A percentile compares a stretch with the other conserved stretches of the same genome.
These are phyloP conservation scores for Tylopilus rubrobrunneus DNA, from an alignment of 768 basidiomycete genomes.

Conservation along the genomic window DNA sequence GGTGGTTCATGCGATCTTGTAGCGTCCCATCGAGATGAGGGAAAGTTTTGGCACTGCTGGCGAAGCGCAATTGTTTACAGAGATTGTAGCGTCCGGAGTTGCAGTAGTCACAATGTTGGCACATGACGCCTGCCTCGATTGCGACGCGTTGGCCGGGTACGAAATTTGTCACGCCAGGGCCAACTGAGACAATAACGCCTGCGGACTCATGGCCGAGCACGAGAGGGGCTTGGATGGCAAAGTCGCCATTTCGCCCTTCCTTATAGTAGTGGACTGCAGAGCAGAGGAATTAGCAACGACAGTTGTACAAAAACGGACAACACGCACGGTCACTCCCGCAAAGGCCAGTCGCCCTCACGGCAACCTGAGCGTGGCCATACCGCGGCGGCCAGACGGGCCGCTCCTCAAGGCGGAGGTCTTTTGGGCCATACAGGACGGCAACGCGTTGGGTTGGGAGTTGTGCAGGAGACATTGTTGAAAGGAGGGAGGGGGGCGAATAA, in stretches of 20 bases:
- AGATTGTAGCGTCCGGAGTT: slow-evolving; percentile 84
- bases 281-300: slow-evolving; percentile 1
- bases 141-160: slow-evolving; percentile 83
- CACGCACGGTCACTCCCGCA: slow-evolving; percentile 80
- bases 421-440: slow-evolving; percentile 78
- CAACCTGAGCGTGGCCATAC: slow-evolving; percentile 73
- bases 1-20: slow-evolving; percentile 85
- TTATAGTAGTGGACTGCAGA: slow-evolving; percentile 82
- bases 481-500: slow-evolving; percentile 19
- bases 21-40: slow-evolving; percentile 94
- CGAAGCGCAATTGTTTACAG: slow-evolving; percentile 87
- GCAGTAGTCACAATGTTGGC: slow-evolving; percentile 71
- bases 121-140: slow-evolving; percentile 90
- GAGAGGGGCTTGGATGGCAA: slow-evolving; percentile 79
- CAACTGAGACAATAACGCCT: slow-evolving; percentile 83
- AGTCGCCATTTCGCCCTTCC: slow-evolving; percentile 90
- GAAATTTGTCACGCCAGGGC: slow-evolving; percentile 61
- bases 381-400: slow-evolving; percentile 71
- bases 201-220: slow-evolving; percentile 93
- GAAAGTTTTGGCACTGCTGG: slow-evolving; percentile 83
- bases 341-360: slow-evolving; percentile 78
- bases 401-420: slow-evolving; percentile 77
- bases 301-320: background rate
- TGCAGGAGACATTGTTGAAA: slow-evolving; percentile 40
- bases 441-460: slow-evolving; percentile 59